Percentiles rank a stretch among this genome's conserved stretches.
Evolutionary conservation across 2,329 filamentous ascomycete species (phyloP).

Genomic region (Fusarium dimerum): DNA sequence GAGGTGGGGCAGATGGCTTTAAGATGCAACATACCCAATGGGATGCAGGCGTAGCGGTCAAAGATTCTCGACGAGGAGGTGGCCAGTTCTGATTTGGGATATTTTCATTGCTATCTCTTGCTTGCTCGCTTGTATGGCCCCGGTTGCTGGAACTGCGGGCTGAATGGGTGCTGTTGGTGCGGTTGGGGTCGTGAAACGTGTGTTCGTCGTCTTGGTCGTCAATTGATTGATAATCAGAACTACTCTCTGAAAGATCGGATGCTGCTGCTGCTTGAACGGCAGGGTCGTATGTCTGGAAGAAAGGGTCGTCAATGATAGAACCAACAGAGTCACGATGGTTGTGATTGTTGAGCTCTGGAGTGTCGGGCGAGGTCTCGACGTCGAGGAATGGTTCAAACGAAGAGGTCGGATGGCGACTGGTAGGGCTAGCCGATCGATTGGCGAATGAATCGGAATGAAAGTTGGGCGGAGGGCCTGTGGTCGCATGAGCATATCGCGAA

Average conservation of each 20-base stretch:
- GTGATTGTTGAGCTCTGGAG: slow-evolving; percentile 11
- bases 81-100: slow-evolving; percentile 40
- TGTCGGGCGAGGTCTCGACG: slow-evolving; percentile 23
- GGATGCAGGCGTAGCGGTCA: slow-evolving; percentile 41
- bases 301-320: slow-evolving; percentile 57
- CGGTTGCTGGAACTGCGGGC: slow-evolving; percentile 10
- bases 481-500: slow-evolving; percentile 28
- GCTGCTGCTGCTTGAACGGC: slow-evolving; percentile 28
- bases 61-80: slow-evolving; percentile 50
- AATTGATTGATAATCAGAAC: slow-evolving; percentile 30
- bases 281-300: slow-evolving; percentile 50
- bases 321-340: slow-evolving; percentile 49
- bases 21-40: slow-evolving; percentile 39
- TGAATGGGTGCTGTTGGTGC: slow-evolving; percentile 6
- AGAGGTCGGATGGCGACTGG: slow-evolving; percentile 25
- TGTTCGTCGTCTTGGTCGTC: slow-evolving; percentile 35
- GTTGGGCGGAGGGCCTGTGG: slow-evolving; percentile 19
- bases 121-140: slow-evolving; percentile 18
- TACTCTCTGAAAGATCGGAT: slow-evolving; percentile 27
- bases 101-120: slow-evolving; percentile 28
- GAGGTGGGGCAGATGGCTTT: slow-evolving; percentile 22
- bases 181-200: slow-evolving; percentile 26
- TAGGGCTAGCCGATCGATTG: slow-evolving; percentile 14
- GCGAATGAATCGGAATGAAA: slow-evolving; percentile 12
- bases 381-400: slow-evolving; percentile 7